phyloP scores from a whole-genome alignment of 1,139 yeast species.

The Entelexis sorbosivorans region DNA sequence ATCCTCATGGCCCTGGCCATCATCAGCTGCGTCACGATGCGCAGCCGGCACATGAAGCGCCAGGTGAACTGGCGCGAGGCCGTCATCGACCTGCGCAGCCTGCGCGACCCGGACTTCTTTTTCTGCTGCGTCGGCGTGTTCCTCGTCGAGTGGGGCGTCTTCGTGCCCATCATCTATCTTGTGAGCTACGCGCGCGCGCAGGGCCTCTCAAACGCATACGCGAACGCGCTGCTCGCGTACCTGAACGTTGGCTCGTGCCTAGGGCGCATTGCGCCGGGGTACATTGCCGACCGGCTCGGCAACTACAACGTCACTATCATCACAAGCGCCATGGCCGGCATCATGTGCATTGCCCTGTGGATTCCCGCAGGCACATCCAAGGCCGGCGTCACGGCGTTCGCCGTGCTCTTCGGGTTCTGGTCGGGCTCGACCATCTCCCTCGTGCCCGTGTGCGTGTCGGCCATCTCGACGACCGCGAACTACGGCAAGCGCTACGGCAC shows the following conservation, averaged over 20 bases:
- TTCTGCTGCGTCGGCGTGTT: conserved; percentile 37
- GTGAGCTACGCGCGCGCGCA: conserved; percentile 41
- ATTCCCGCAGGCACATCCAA: conserved; percentile 40
- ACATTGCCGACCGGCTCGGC: conserved; percentile 42
- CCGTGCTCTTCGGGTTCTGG: conserved; percentile 45
- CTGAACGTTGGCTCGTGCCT: conserved; percentile 41
- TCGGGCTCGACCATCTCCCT: conserved; percentile 41
- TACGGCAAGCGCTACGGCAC: conserved; percentile 65
- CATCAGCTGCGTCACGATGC: conserved; percentile 13
- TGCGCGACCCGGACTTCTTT: conserved; percentile 36
- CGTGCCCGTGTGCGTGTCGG: conserved; percentile 41
- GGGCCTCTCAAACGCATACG: conserved; percentile 34
- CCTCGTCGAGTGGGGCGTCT: conserved; percentile 40
- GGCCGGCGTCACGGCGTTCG: conserved; percentile 38
- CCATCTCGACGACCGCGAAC: conserved; percentile 50
- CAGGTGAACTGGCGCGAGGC: conserved; percentile 28
- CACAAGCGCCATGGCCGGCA: conserved; percentile 34
- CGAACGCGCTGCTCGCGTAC: conserved; percentile 39
- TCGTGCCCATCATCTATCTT: conserved; percentile 42
- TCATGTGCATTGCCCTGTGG: conserved; percentile 37
- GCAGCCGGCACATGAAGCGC: conserved; percentile 28
- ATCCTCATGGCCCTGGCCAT: conserved; percentile 37
- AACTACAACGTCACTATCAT: conserved; percentile 43
- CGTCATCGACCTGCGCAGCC: conserved; percentile 34
- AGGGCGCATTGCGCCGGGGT: conserved; percentile 42